Base-by-base conservation (phyloP, 768 basidiomycete genomes). In the Piloderma croceum region DNA sequence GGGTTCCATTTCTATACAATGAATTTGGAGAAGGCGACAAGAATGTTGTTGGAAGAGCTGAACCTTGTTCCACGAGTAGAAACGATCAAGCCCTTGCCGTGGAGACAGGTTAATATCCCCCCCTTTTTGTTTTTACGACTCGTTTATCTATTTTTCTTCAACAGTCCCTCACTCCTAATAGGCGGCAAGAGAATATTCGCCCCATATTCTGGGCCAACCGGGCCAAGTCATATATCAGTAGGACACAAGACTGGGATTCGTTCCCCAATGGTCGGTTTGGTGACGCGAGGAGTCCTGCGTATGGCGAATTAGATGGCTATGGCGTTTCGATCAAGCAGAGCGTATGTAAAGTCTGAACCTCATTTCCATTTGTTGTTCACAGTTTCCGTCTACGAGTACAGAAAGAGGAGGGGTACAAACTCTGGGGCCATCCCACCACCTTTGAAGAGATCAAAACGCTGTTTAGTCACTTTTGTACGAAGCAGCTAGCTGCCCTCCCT, bases 181-280 rank as follows among this genome's bases (percentile, higher is more conserved):
- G 96, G 42, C 84, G 94, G 36, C 72, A 79, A 48, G 96, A 99
- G 64, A 84, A 77, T 35, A 98, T 94, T 48, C 84, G 96, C 24
- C 96, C 96, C 3, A 98, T 99, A 57, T 98, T 98, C 71, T 98
- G 94, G 93, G 91, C 96, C 10, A 98, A 99, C 66, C 76, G 94
- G 27, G 77, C 91, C 25, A 87, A 92, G 57, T 96, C 92, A 1
- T 98, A 98, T 60, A 71, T 98, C 34, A 89, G 89, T 6, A 84
- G 94, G 39, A 98, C 96, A 11, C 92, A 96, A 59, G 90, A 96
- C 57, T 99, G 96, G 96, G 96, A 99, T 58, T 94, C 98, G 60
- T 98, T 96, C 62, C 96, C 96, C 36, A 99, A 99, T 60, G 96
- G 96, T 41, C 89, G 96, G 50, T 99, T 94, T 57, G 96, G 96